Evolutionary conservation across 257 asterid species (phyloP), one percentile per base, ranked within the genome.

Genomic region (Penstemon newberryi): DNA sequence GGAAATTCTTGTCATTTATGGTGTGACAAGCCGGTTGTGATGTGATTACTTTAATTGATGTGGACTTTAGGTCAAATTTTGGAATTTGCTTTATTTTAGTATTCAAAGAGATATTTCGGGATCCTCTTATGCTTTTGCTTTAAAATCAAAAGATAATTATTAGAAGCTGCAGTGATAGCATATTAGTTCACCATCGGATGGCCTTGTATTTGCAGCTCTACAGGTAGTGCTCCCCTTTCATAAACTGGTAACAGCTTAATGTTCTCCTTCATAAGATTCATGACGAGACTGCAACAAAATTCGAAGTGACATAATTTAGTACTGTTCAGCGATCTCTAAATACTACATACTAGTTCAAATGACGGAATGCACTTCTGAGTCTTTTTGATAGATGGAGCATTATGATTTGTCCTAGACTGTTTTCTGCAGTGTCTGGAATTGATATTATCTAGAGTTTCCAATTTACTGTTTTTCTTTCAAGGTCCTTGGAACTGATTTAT

Each of bases 191-290:
- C 46, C 6, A 55, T 18, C 13, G 41, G 11, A 18, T 52, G 70
- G 18, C 53, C 46, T 59, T 46, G 36, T 50, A 45, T 63, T 45
- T 12, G 56, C 3, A 11, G 47, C 15, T 47, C 37, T 1, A 61
- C n/a, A 4, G 15, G 0, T 39, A 38, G 5, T 41, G 49, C 33
- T 59, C 9, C 37, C 36, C 41, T 40, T 25, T 25, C 1, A 2
- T 25, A 52, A 40, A 52, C 43, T 60, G 38, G 41, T 13, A n/a
- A 5, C 25, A 37, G 25, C 43, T 25, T 70, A 52, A 44, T 5
- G 36, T 52, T 62, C 47, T 33, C n/a, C 62, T 47, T 42, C 56
- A 59, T 60, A 11, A 60, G 40, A 18, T 68, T n/a, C 46, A 59
- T 12, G 3, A 8, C 41, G 19, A 25, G 55, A 52, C 36, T 52